A percentile compares a stretch with the other conserved stretches of the same genome.
phyloP scores from a whole-genome alignment of 2,329 filamentous ascomycete species.

The Pseudopithomyces maydicus region DNA sequence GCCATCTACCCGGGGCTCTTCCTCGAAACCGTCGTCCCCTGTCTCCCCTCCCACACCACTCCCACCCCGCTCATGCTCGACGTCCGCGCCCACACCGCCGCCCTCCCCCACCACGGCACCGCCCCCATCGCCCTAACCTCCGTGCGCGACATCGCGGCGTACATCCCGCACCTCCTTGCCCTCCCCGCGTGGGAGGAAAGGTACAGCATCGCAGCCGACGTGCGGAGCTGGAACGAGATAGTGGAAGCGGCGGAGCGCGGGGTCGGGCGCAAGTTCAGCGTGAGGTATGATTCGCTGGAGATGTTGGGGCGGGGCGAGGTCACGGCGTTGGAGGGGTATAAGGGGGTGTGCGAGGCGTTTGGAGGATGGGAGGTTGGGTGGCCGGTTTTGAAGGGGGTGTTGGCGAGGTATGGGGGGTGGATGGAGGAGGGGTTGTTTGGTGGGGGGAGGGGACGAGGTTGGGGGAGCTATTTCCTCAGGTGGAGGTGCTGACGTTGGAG shows the following conservation, averaged over 20 bases:
- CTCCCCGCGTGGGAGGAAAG: slow-evolving; percentile 52
- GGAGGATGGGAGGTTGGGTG: slow-evolving; percentile 9
- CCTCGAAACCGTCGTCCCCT: slow-evolving; percentile 30
- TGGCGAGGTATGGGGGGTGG: slow-evolving; percentile 11
- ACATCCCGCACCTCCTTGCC: slow-evolving; percentile 50
- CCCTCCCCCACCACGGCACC: slow-evolving; percentile 57
- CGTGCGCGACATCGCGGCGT: slow-evolving; percentile 55
- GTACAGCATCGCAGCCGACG: slow-evolving; percentile 19
- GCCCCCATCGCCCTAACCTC: slow-evolving; percentile 54
- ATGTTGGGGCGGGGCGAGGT: slow-evolving; percentile 15
- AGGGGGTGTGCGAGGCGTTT: slow-evolving; percentile 7
- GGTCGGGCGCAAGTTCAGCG: slow-evolving; percentile 19
- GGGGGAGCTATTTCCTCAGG: slow-evolving; percentile 18
- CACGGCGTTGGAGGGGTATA: slow-evolving; percentile 16
- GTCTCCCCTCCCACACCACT: slow-evolving; percentile 15
- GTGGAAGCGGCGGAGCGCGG: slow-evolving; percentile 12
- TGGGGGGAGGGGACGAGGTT: slow-evolving; percentile 1
- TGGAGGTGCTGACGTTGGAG: slow-evolving; percentile 14
- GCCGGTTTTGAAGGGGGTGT: not conserved
- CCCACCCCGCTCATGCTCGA: slow-evolving; percentile 14
- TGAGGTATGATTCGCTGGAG: slow-evolving; percentile 18
- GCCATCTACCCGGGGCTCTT: slow-evolving; percentile 29
- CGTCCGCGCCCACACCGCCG: slow-evolving; percentile 38
- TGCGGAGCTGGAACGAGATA: slow-evolving; percentile 17
- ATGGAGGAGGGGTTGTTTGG: slow-evolving; percentile 10